A percentile compares a stretch with the other conserved stretches of the same genome.
Conservation (phyloP, 1,284 basidiomycete species). For the Malassezia pachydermatis region DNA sequence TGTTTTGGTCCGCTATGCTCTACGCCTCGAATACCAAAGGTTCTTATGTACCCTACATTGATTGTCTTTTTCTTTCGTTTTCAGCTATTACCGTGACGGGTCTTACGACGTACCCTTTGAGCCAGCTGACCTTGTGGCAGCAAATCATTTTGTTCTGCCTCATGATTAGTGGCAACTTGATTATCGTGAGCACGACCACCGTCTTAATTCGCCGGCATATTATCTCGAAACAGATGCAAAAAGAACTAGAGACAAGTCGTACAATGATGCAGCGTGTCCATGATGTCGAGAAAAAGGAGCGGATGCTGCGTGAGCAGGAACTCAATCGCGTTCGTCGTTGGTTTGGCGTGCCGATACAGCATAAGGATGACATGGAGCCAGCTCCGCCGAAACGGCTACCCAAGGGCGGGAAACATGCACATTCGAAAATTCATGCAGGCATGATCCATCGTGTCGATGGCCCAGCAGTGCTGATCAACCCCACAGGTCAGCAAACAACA, state of each 20-base stretch:
- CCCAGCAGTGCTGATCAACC: constrained; percentile 45
- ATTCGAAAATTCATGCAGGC: constrained; percentile 33
- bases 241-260: constrained; percentile 27
- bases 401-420: constrained; percentile 20
- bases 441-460: constrained; percentile 44
- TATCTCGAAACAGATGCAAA: constrained; percentile 37
- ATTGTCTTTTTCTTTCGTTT: constrained; percentile 64
- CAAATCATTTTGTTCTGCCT: constrained; percentile 57
- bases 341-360: constrained; percentile 23
- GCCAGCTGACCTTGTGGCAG: constrained; percentile 63
- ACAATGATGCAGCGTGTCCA: constrained; percentile 33
- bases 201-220: constrained; percentile 42
- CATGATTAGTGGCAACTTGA: constrained; percentile 45
- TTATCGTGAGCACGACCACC: constrained; percentile 43
- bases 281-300: constrained; percentile 44
- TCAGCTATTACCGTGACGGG: constrained; percentile 71
- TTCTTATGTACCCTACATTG: constrained; percentile 55
- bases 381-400: background rate
- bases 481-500: constrained; percentile 21
- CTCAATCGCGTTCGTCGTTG: constrained; percentile 30
- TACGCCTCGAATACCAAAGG: constrained; percentile 46
- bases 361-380: background rate
- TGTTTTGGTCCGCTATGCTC: constrained; percentile 63
- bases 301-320: constrained; percentile 21
- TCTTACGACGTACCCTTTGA: constrained; percentile 63